These are phyloP conservation scores for Komagataella phaffii DNA, from an alignment of 805 yeast genomes.

Conservation along the genomic window DNA sequence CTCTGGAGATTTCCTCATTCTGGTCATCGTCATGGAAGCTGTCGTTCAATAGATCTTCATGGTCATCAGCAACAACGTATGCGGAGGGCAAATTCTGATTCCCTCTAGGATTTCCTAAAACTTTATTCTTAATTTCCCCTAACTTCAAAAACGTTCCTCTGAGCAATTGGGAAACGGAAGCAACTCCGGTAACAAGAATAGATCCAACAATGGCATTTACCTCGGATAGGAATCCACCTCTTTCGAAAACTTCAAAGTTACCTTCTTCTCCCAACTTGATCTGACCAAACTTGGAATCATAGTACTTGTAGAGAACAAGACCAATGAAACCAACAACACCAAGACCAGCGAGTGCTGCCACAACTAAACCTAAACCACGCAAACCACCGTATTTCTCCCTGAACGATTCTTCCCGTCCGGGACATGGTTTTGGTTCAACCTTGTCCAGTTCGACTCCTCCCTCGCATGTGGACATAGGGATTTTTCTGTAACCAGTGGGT, in stretches of 20 bases:
- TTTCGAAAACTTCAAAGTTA: conserved; percentile 20
- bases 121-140: conserved; percentile 2
- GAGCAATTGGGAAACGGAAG: conserved; percentile 11
- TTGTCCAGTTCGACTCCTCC: conserved; percentile 64
- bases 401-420: conserved; percentile 66
- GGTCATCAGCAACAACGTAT: conserved; percentile 11
- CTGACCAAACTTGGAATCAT: conserved; percentile 49
- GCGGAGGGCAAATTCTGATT: conserved; percentile 6
- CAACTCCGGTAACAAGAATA: conserved; percentile 17
- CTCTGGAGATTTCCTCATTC: conserved; percentile 5
- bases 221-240: conserved; percentile 10
- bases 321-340: conserved; percentile 37
- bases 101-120: conserved; percentile 1
- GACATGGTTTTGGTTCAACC: conserved; percentile 55
- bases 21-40: conserved; percentile 7
- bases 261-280: conserved; percentile 67
- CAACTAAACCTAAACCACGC: conserved; percentile 32
- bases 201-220: conserved; percentile 12
- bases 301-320: conserved; percentile 7
- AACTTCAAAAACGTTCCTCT: background rate
- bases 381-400: conserved; percentile 33
- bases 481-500: conserved; percentile 79
- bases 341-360: conserved; percentile 30
- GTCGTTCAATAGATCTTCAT: conserved; percentile 7
- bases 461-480: conserved; percentile 70